A percentile compares a stretch with the other conserved stretches of the same genome.
Conservation (phyloP, 2,329 filamentous ascomycete species). For the Chrysoporthe austroafricana region DNA sequence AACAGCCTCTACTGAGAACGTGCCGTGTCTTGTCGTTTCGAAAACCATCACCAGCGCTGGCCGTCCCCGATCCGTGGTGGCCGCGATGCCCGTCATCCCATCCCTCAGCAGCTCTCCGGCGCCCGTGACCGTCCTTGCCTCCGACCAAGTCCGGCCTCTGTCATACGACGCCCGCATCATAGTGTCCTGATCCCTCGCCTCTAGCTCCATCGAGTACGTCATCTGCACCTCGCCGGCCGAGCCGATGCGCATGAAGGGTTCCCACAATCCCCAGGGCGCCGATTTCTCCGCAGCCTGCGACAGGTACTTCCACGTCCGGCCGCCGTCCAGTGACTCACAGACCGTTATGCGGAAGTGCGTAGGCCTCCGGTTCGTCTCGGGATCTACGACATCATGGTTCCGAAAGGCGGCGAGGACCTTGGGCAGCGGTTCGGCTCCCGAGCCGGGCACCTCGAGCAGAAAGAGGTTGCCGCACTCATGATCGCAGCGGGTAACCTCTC, state of each 20-base stretch:
- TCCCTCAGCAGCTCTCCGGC: slow-evolving; percentile 43
- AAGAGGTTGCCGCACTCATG: slow-evolving; percentile 54
- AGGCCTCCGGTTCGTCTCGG: not conserved
- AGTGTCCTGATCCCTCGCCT: slow-evolving; percentile 51
- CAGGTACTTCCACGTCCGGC: slow-evolving; percentile 46
- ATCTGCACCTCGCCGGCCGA: slow-evolving; percentile 43
- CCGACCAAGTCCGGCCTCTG: slow-evolving; percentile 47
- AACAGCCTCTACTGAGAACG: slow-evolving; percentile 49
- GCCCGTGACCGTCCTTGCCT: slow-evolving; percentile 42
- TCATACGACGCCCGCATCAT: slow-evolving; percentile 51
- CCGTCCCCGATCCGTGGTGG: slow-evolving; percentile 37
- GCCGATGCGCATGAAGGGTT: slow-evolving; percentile 50
- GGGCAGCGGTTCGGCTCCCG: slow-evolving; percentile 25
- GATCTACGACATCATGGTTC: slow-evolving; percentile 37
- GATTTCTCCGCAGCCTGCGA: slow-evolving; percentile 48
- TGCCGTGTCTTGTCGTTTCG: slow-evolving; percentile 46
- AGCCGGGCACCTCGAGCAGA: slow-evolving; percentile 44
- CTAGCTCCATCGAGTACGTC: slow-evolving; percentile 51
- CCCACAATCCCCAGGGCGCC: slow-evolving; percentile 46
- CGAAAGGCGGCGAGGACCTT: slow-evolving; percentile 51
- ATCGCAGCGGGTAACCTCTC: slow-evolving; percentile 47
- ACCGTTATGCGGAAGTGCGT: slow-evolving; percentile 52
- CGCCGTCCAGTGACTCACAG: slow-evolving; percentile 49
- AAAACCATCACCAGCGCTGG: slow-evolving; percentile 50
- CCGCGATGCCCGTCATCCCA: slow-evolving; percentile 50